phyloP scores from a whole-genome alignment of 2,329 filamentous ascomycete species.

The Aspergillus jensenii region DNA sequence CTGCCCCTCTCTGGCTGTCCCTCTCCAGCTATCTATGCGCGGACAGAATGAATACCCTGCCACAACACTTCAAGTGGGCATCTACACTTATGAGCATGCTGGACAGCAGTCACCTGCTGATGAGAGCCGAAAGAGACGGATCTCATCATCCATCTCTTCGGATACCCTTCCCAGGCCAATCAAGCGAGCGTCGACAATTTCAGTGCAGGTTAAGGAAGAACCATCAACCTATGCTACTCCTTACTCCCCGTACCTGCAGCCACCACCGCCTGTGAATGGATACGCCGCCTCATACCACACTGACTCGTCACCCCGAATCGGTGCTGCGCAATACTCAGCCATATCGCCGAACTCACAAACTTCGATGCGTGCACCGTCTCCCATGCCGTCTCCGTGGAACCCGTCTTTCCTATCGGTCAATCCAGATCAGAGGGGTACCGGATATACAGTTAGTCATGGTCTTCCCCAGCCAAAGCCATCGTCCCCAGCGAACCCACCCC shows the following conservation, averaged over 20 bases:
- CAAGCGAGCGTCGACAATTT: conserved; percentile 49
- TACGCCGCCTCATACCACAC: conserved; percentile 40
- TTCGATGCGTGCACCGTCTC: conserved; percentile 49
- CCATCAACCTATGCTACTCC: conserved; percentile 54
- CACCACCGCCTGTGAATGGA: conserved; percentile 43
- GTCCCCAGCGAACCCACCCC: conserved; percentile 56
- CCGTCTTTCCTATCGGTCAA: conserved; percentile 49
- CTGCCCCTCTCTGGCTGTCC: conserved; percentile 56
- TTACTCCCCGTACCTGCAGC: conserved; percentile 53
- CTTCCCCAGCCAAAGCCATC: conserved; percentile 41
- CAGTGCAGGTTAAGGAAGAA: conserved; percentile 49
- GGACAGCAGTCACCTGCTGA: conserved; percentile 39
- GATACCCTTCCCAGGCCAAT: conserved; percentile 47
- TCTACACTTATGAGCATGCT: conserved; percentile 60
- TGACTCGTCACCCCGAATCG: conserved; percentile 41
- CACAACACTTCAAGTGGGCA: conserved; percentile 56
- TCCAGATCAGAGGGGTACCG: conserved; percentile 45
- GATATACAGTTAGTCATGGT: conserved; percentile 40
- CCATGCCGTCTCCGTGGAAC: conserved; percentile 49
- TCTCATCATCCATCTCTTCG: conserved; percentile 50
- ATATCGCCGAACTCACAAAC: conserved; percentile 43
- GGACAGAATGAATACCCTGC: conserved; percentile 54
- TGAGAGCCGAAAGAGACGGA: conserved; percentile 57
- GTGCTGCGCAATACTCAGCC: conserved; percentile 42
- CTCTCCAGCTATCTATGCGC: conserved; percentile 61